A percentile compares a stretch with the other conserved stretches of the same genome.
These are phyloP conservation scores for Pichia nanzhaoensis DNA, from an alignment of 805 yeast species.

Conservation along the genomic window DNA sequence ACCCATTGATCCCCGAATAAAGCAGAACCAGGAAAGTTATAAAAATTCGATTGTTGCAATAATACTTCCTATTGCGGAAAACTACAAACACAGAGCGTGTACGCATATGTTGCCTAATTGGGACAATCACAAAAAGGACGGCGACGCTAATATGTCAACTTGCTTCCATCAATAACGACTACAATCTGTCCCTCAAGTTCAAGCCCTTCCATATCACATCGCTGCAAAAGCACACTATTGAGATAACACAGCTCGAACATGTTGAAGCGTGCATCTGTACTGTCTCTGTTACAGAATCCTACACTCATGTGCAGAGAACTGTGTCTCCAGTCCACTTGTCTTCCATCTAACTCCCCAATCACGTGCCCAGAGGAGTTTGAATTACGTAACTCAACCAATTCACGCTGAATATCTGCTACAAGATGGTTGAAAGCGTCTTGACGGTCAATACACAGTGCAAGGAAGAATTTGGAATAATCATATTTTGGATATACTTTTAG, in stretches of 20 bases:
- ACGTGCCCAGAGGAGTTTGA: not conserved
- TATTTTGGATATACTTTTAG: slow-evolving; percentile 8
- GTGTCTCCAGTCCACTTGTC: slow-evolving; percentile 12
- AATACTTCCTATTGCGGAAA: slow-evolving; percentile 10
- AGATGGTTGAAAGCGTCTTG: not conserved
- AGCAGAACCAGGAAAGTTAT: not conserved
- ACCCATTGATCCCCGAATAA: not conserved
- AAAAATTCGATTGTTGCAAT: not conserved
- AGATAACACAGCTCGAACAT: no score
- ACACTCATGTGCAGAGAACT: slow-evolving; percentile 18
- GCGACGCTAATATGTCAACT: not conserved
- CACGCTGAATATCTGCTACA: not conserved
- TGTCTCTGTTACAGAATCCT: slow-evolving; percentile 11
- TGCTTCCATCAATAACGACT: not conserved
- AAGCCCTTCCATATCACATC: not conserved
- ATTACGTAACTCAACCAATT: not conserved
- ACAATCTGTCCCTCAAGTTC: not conserved
- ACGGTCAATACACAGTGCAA: slow-evolving; percentile 2
- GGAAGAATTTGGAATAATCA: slow-evolving; percentile 13
- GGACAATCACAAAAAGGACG: no score
- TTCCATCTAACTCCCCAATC: slow-evolving; percentile 4
- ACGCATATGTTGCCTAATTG: not conserved
- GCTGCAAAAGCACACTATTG: not conserved
- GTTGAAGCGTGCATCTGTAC: not conserved
- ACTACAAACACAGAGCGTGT: not conserved